A percentile compares a stretch with the other conserved stretches of the same genome.
Evolutionary conservation across 179 eudicot species (phyloP).

Genomic region (Camellia oleifera): DNA sequence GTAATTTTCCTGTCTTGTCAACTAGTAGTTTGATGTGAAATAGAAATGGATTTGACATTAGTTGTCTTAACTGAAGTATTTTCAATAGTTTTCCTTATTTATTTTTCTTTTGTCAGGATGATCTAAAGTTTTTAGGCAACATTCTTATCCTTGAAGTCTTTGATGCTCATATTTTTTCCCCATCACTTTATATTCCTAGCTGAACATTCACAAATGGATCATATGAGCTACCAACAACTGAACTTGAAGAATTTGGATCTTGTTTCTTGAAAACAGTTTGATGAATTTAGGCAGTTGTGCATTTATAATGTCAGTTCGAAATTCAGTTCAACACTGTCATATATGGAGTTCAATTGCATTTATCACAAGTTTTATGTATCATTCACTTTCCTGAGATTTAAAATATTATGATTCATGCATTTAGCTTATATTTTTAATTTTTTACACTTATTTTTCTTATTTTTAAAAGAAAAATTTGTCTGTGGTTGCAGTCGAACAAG

Average conservation of each 20-base stretch:
- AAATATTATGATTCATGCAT: background rate
- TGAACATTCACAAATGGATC: no score
- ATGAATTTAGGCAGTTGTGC: background rate
- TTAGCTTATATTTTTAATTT: background rate
- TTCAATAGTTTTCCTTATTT: no score
- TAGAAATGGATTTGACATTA: background rate
- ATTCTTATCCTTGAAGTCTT: no score
- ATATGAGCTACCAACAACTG: no score
- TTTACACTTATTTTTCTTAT: background rate
- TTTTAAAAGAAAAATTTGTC: background rate
- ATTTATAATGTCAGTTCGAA: background rate
- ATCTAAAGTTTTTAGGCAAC: no score
- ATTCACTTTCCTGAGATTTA: background rate
- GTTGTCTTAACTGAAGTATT: background rate
- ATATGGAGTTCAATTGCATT: background rate
- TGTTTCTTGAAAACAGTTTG: no score
- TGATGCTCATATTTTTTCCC: no score
- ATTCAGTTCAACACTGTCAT: background rate
- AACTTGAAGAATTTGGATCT: no score
- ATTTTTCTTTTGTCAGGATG: background rate
- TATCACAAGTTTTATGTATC: background rate
- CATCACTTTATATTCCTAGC: no score
- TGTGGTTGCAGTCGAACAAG: constrained; percentile 65
- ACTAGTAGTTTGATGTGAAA: background rate
- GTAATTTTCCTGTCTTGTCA: constrained; percentile 28